Percentiles rank a stretch among this genome's conserved stretches.
These are phyloP conservation scores for Narthecium ossifragum DNA, from an alignment of 106 monocot species.

Conservation along the genomic window DNA sequence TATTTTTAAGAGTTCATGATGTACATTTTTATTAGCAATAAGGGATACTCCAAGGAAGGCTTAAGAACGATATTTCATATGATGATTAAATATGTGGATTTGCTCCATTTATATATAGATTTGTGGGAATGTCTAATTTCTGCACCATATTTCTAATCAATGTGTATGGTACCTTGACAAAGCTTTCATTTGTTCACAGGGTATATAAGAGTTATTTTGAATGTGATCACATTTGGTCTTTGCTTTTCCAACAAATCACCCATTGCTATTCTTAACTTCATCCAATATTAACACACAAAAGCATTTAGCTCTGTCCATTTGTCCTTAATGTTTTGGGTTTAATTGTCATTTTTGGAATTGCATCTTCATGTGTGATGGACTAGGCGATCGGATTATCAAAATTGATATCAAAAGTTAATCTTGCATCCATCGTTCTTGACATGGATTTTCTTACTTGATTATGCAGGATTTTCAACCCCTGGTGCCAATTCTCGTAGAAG, in stretches of 20 bases:
- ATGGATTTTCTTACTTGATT: not conserved
- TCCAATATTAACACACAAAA: conserved; percentile 68
- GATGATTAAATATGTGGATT: not conserved
- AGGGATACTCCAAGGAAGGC: not conserved
- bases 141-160: not conserved
- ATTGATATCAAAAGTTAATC: too few relatives aligned
- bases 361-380: conserved; percentile 78
- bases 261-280: conserved; percentile 83
- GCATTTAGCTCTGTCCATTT: not conserved
- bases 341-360: conserved; percentile 3
- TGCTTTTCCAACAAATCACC: too few relatives aligned
- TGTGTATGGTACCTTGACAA: not conserved
- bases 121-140: not conserved
- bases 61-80: not conserved
- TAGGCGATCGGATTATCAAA: too few relatives aligned
- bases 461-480: conserved; percentile 11
- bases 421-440: not conserved
- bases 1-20: not conserved
- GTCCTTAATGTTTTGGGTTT: not conserved
- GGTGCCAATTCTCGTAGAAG: conserved; percentile 1
- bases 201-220: too few relatives aligned
- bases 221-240: too few relatives aligned
- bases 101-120: not conserved
- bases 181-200: too few relatives aligned
- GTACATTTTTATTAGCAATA: not conserved